Evolutionary conservation across 257 asterid species (phyloP), one percentile per base, ranked within the genome.

Genomic region (Solanum pennellii): DNA sequence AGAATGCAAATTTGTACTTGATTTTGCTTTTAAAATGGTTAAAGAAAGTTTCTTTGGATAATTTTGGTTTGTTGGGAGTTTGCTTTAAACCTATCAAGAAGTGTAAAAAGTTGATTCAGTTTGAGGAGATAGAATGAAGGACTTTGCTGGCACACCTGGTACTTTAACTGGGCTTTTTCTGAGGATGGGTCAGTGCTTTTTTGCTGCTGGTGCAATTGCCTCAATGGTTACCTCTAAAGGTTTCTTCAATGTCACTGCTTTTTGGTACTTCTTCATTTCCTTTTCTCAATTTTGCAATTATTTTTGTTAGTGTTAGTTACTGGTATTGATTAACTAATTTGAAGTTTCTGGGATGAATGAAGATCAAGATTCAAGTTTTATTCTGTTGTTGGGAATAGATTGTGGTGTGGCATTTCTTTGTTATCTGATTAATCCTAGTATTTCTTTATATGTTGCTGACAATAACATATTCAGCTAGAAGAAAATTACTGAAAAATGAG

Each of bases 91-190:
- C 80, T 9, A 84, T 80, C 27, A 27, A 82, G 42, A 29, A 18
- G 45, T 29, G 29, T 82, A 47, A 82, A 39, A 29, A 49, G 29
- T 82, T 49, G 69, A 82, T 82, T 47, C 66, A 82, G 85, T 69
- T 83, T 47, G 16, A 62, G 68, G 87, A 84, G 62, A 65, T 62
- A 29, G 1, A 87, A 93, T 93, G 95, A 92, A 92, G 89, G 90
- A 87, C 88, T 89, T 93, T 82, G 92, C 93, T 77, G 95, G 95
- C 79, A 85, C 90, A 83, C 95, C 95, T 44, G 95, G 95, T 20
- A 93, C 93, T 79, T 39, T 89, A 85, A 90, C 92, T 52, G 94
- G 90, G 42, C 88, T 93, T 9, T 21, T 90, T 73, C 80, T 92
- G 11, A 93, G 95, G 88, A 49, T 91, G 86, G 91, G 84, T 47